phyloP scores from a whole-genome alignment of 2,329 filamentous ascomycete species.

The Rutstroemia sp. region DNA sequence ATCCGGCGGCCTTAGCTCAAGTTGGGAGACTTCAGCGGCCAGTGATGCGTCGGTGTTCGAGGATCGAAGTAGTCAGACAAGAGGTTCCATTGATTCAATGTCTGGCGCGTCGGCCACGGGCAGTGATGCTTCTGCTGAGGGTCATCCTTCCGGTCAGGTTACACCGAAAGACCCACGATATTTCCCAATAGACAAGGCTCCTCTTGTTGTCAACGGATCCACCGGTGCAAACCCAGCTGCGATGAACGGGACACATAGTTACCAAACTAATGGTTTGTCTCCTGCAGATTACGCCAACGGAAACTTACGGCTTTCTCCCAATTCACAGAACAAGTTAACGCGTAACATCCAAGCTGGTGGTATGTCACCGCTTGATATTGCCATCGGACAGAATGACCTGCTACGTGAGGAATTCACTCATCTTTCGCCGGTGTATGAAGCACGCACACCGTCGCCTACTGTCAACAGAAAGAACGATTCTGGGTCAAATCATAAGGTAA shows the following conservation, averaged over 20 bases:
- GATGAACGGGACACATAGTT: slow-evolving; percentile 9
- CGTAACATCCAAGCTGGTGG: slow-evolving; percentile 25
- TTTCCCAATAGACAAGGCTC: slow-evolving; percentile 13
- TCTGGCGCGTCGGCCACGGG: slow-evolving; percentile 21
- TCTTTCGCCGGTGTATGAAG: slow-evolving; percentile 69
- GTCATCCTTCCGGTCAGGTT: slow-evolving; percentile 19
- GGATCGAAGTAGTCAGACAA: slow-evolving; percentile 16
- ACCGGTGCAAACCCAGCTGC: not conserved
- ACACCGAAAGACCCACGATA: slow-evolving; percentile 22
- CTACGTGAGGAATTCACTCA: slow-evolving; percentile 30
- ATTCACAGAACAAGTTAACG: slow-evolving; percentile 17
- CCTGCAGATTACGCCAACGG: slow-evolving; percentile 17
- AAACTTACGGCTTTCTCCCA: slow-evolving; percentile 22
- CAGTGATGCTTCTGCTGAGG: slow-evolving; percentile 20
- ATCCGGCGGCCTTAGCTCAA: not conserved
- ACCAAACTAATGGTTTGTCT: slow-evolving; percentile 16
- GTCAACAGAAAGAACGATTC: slow-evolving; percentile 46
- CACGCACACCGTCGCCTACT: slow-evolving; percentile 62
- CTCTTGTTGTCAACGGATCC: slow-evolving; percentile 25
- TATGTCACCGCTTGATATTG: slow-evolving; percentile 28
- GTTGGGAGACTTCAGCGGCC: slow-evolving; percentile 10
- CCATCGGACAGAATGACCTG: slow-evolving; percentile 18
- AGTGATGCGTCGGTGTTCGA: slow-evolving; percentile 22
- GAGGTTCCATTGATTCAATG: slow-evolving; percentile 23
- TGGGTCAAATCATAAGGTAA: slow-evolving; percentile 11